Conservation (phyloP, 495 filamentous ascomycete species). For the Neurospora sp. region DNA sequence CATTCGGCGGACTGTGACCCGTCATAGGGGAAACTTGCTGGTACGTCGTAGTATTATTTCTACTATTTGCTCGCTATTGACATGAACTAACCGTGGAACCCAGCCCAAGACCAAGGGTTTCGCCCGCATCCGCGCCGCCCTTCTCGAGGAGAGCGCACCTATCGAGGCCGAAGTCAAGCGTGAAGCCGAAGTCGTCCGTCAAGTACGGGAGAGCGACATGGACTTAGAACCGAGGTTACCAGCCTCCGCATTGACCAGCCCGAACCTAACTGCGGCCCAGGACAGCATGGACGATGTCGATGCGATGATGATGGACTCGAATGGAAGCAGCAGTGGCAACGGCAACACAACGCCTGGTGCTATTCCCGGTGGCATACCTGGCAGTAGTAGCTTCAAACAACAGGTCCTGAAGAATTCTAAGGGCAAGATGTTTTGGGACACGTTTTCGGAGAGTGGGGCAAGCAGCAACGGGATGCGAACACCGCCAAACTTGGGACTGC, state of each 20-base stretch:
- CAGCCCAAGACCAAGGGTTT: slow-evolving; percentile 91
- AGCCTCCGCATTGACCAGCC: slow-evolving; percentile 43
- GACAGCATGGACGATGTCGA: slow-evolving; percentile 49
- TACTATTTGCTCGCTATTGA: not conserved
- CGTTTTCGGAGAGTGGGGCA: slow-evolving; percentile 46
- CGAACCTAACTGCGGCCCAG: slow-evolving; percentile 27
- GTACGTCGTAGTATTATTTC: slow-evolving; percentile 38
- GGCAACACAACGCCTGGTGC: slow-evolving; percentile 33
- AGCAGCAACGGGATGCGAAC: slow-evolving; percentile 44
- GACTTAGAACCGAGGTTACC: slow-evolving; percentile 34
- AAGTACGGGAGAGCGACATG: slow-evolving; percentile 70
- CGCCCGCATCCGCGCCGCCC: slow-evolving; percentile 79
- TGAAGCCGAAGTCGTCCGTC: slow-evolving; percentile 89
- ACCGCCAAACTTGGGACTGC: slow-evolving; percentile 44
- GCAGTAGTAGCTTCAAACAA: slow-evolving; percentile 52
- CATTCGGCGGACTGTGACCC: slow-evolving; percentile 62
- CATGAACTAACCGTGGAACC: slow-evolving; percentile 2
- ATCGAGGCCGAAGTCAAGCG: slow-evolving; percentile 80
- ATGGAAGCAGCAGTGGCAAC: slow-evolving; percentile 19
- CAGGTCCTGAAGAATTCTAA: slow-evolving; percentile 62
- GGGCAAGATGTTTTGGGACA: slow-evolving; percentile 72
- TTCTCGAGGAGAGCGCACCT: slow-evolving; percentile 79
- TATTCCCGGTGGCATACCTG: not conserved
- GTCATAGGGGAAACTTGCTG: slow-evolving; percentile 70
- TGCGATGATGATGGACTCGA: slow-evolving; percentile 46